A percentile compares a stretch with the other conserved stretches of the same genome.
phyloP scores from a whole-genome alignment of 257 asterid genomes.

The Ehretia macrophylla region DNA sequence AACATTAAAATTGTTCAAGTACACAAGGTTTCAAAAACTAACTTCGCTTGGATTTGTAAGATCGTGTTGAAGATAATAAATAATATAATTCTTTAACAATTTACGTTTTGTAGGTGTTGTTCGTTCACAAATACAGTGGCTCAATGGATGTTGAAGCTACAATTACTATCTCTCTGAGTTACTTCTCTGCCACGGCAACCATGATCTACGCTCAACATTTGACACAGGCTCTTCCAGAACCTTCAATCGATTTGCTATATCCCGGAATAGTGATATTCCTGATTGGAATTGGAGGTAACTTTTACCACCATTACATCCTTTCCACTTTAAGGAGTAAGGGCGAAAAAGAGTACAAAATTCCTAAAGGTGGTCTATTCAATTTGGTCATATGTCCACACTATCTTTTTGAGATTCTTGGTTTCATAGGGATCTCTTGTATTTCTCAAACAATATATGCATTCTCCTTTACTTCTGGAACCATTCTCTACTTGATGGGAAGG shows the following conservation, averaged over 20 bases:
- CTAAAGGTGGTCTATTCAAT: constrained; percentile 50
- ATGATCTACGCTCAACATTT: constrained; percentile 44
- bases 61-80: no score
- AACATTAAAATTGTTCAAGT: no score
- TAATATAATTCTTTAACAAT: no score
- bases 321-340: constrained; percentile 40
- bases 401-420: constrained; percentile 50
- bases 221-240: constrained; percentile 30
- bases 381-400: constrained; percentile 62
- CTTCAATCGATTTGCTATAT: constrained; percentile 36
- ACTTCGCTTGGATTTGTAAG: no score
- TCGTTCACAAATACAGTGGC: constrained; percentile 56
- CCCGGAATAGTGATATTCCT: constrained; percentile 34
- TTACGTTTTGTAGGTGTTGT: constrained; percentile 37
- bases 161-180: constrained; percentile 36
- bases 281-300: constrained; percentile 50
- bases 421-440: constrained; percentile 50
- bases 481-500: constrained; percentile 47
- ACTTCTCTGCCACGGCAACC: constrained; percentile 35
- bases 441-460: constrained; percentile 44
- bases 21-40: no score
- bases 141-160: constrained; percentile 41
- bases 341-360: constrained; percentile 51
- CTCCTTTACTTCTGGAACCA: constrained; percentile 32
- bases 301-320: constrained; percentile 66